Percentiles rank a stretch among this genome's conserved stretches.
phyloP scores from a whole-genome alignment of 2,329 filamentous ascomycete species.

The Pseudogymnoascus sp. region DNA sequence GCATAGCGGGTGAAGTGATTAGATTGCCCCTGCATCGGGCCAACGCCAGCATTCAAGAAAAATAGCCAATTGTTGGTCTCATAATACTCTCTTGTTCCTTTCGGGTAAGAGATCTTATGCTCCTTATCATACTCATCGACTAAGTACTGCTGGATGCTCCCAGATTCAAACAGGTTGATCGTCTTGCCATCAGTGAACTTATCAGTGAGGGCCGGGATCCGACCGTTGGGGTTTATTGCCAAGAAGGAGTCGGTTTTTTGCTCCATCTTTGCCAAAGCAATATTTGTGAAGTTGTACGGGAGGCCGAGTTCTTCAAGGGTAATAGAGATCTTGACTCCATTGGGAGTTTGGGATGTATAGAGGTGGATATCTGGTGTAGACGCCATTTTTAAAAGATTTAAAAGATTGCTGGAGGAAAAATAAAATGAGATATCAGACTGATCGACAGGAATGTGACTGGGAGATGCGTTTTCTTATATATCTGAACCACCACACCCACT shows the following conservation, averaged over 20 bases:
- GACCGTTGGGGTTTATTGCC: conserved; percentile 86
- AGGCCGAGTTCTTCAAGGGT: conserved; percentile 76
- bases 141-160: conserved; percentile 77
- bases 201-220: conserved; percentile 82
- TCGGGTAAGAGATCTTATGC: conserved; percentile 73
- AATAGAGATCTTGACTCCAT: conserved; percentile 85
- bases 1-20: conserved; percentile 82
- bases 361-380: conserved; percentile 26
- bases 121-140: conserved; percentile 73
- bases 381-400: conserved; percentile 33
- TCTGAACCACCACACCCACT: not conserved
- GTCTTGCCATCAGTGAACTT: conserved; percentile 63
- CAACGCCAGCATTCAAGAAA: conserved; percentile 73
- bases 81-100: conserved; percentile 64
- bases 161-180: conserved; percentile 75
- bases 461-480: not conserved
- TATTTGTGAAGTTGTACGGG: conserved; percentile 66
- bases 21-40: conserved; percentile 76
- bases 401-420: conserved; percentile 17
- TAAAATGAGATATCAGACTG: not conserved
- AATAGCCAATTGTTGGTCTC: conserved; percentile 73
- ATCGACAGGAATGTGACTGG: not conserved
- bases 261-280: conserved; percentile 66
- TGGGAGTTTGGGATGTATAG: conserved; percentile 69
- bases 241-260: conserved; percentile 86